Percentiles rank a stretch among this genome's conserved stretches.
Evolutionary conservation across 352 stramenopile genomes (phyloP).

Genomic region (Phytophthora tubulina): DNA sequence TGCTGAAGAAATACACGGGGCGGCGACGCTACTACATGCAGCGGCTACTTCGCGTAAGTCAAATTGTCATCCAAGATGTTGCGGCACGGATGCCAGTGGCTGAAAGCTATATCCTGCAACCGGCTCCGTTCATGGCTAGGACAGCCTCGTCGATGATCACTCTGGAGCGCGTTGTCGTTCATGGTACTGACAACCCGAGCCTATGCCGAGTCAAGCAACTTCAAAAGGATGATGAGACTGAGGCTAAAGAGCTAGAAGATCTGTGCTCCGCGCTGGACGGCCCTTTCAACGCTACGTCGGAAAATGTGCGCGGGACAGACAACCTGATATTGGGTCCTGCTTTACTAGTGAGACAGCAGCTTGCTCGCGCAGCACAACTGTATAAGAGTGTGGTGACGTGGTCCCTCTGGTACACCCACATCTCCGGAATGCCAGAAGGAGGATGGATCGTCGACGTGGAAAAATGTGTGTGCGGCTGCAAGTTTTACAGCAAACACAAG

Average conservation of each 20-base stretch:
- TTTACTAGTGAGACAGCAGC: constrained; percentile 1
- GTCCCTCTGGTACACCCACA: constrained; percentile 3
- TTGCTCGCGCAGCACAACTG: constrained; percentile 1
- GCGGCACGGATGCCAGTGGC: not conserved
- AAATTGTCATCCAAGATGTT: constrained; percentile 3
- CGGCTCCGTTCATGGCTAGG: not conserved
- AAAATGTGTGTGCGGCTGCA: constrained; percentile 3
- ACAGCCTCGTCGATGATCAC: not conserved
- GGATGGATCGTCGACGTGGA: constrained; percentile 9
- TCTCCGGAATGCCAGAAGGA: not conserved
- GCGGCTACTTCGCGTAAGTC: constrained; percentile 2
- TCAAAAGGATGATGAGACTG: not conserved
- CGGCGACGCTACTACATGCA: constrained; percentile 20
- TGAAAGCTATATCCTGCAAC: not conserved
- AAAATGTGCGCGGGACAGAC: not conserved
- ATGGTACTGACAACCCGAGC: not conserved
- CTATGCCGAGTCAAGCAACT: constrained; percentile 1
- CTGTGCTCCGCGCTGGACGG: not conserved
- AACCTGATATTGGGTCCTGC: not conserved
- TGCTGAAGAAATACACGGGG: constrained; percentile 19
- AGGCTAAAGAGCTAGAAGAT: not conserved
- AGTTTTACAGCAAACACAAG: constrained; percentile 8
- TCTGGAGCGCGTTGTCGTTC: not conserved
- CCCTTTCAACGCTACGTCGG: not conserved
- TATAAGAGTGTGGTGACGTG: constrained; percentile 12